A percentile compares a stretch with the other conserved stretches of the same genome.
phyloP scores from a whole-genome alignment of 1,139 yeast genomes.

The Taphrina confusa region DNA sequence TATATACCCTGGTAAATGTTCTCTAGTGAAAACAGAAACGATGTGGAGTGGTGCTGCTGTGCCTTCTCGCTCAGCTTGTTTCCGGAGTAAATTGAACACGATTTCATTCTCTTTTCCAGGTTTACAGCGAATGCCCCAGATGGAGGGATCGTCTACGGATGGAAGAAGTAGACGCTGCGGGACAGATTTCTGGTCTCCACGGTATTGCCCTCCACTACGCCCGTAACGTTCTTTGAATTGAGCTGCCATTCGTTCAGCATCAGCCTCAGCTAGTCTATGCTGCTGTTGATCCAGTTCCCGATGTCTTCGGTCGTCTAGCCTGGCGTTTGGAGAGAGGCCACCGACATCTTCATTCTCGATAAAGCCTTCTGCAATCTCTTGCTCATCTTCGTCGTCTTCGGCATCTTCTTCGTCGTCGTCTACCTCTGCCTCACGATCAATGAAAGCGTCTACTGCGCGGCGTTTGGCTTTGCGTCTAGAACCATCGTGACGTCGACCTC shows the following conservation, averaged over 20 bases:
- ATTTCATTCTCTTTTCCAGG: slow-evolving; percentile 92
- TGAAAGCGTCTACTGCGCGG: slow-evolving; percentile 80
- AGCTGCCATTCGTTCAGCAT: slow-evolving; percentile 91
- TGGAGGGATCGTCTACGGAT: slow-evolving; percentile 92
- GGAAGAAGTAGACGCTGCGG: slow-evolving; percentile 93
- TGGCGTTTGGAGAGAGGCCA: slow-evolving; percentile 42
- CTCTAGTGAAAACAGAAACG: slow-evolving; percentile 92
- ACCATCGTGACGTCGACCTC: slow-evolving; percentile 42
- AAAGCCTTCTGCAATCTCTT: slow-evolving; percentile 65
- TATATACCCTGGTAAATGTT: slow-evolving; percentile 84
- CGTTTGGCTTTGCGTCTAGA: slow-evolving; percentile 61
- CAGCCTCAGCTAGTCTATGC: slow-evolving; percentile 88
- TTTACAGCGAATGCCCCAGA: slow-evolving; percentile 92
- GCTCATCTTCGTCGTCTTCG: slow-evolving; percentile 87
- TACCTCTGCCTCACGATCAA: slow-evolving; percentile 99
- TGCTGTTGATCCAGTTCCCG: slow-evolving; percentile 89
- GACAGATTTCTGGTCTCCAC: slow-evolving; percentile 85
- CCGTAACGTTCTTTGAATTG: slow-evolving; percentile 91
- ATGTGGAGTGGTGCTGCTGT: slow-evolving; percentile 67
- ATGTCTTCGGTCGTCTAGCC: slow-evolving; percentile 69
- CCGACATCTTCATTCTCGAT: slow-evolving; percentile 59
- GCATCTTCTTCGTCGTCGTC: slow-evolving; percentile 97
- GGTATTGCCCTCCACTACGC: slow-evolving; percentile 76
- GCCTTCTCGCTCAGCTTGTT: slow-evolving; percentile 67
- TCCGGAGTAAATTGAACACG: slow-evolving; percentile 79